Base-by-base conservation (phyloP, 2,329 filamentous ascomycete species). In the Fusarium setosum region DNA sequence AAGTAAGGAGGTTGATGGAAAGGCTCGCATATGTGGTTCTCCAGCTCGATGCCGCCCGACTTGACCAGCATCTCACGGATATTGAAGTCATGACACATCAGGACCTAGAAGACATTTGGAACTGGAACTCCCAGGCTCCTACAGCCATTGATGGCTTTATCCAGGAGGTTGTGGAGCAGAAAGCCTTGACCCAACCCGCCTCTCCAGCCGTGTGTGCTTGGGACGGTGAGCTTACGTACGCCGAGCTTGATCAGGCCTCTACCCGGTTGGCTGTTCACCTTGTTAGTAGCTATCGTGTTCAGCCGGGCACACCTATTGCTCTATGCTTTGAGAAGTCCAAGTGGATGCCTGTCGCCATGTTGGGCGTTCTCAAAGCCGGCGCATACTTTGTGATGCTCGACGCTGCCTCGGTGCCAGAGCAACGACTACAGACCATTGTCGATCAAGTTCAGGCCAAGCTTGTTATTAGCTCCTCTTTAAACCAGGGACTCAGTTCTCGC, bases 301-400 rank as follows among this genome's bases (percentile, higher is more conserved):
- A 35, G 12, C 31, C 41, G 20, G 44, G 41, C n/a, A 40, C 35
- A 13, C 26, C 53, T 20, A 37, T 62, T 23, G 45, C 55, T 10
- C 32, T 62, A 6, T 62, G 52, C 38, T 62, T 62, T 32, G 55
- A 62, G 26, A 62, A 65, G 18, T 40, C 69, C 31, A 61, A 3
- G 48, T 75, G 29, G 67, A 72, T 35, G 60, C 24, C 61, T 67
- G 37, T 62, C n/a, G 47, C 59, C n/a, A 59, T 59, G 56, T 31
- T 67, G 58, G 20, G 24, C 29, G 48, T 50, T 48, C 55, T 45
- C 10, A 66, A 56, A 35, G n/a, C 41, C 12, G 40, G 56, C 37
- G 38, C 40, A 18, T 32, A 40, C 18, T 42, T 64, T 21, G 49
- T 62, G 15, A 29, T 57, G 40, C 49, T 62, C 15, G 57, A 62